Evolutionary conservation across 768 basidiomycete species (phyloP).

Genomic region (Gloeophyllum trabeum): DNA sequence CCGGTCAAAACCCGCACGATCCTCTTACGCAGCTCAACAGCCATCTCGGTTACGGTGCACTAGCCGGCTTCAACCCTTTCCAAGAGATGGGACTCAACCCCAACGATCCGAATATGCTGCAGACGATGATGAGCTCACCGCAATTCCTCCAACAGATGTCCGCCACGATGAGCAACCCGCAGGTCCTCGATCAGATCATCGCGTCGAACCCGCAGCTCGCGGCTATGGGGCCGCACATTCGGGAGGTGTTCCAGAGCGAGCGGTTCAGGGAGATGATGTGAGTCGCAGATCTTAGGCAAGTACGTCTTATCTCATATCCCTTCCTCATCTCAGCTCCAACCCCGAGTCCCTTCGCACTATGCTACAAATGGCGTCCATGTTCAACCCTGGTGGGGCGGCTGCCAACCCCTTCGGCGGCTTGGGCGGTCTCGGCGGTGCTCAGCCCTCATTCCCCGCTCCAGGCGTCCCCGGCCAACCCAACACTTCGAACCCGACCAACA

Average conservation of each 20-base stretch:
- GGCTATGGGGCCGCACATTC: conserved; percentile 69
- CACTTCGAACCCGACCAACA: conserved; percentile 12
- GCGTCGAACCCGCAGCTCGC: conserved; percentile 69
- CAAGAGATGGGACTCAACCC: conserved; percentile 82
- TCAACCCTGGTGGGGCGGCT: conserved; percentile 23
- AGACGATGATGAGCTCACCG: conserved; percentile 77
- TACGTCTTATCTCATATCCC: neutral
- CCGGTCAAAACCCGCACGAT: conserved; percentile 83
- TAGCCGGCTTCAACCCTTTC: conserved; percentile 90
- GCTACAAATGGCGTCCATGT: conserved; percentile 58
- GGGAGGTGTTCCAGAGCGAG: conserved; percentile 68
- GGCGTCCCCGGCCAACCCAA: conserved; percentile 35
- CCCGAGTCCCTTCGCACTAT: conserved; percentile 67
- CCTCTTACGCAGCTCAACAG: conserved; percentile 79
- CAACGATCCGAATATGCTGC: conserved; percentile 91
- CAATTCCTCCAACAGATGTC: conserved; percentile 86
- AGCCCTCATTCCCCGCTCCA: conserved; percentile 42
- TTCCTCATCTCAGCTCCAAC: conserved; percentile 38
- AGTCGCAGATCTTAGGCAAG: conserved; percentile 18
- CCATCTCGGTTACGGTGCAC: conserved; percentile 63
- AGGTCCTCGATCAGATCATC: conserved; percentile 81
- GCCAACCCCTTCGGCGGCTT: conserved; percentile 14
- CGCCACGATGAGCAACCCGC: conserved; percentile 75
- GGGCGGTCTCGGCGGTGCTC: conserved; percentile 11
- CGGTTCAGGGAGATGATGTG: conserved; percentile 70